Conservation (phyloP, 345 rosid genomes). For the Clarkia xantiana region DNA sequence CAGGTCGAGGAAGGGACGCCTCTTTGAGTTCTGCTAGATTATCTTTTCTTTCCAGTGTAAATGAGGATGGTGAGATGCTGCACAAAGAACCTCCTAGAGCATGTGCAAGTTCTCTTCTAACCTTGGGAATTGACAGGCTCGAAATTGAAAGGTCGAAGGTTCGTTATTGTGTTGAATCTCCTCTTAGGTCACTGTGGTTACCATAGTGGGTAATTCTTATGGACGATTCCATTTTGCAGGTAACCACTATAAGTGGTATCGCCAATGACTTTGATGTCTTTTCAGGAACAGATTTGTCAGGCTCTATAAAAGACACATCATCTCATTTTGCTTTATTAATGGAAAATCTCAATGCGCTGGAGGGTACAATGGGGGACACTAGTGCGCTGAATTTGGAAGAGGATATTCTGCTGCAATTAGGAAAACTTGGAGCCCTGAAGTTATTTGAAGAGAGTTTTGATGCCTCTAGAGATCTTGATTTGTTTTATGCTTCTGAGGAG, state of each 20-base stretch:
- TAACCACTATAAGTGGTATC: slow-evolving; percentile 6
- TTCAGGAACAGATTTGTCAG: slow-evolving; percentile 2
- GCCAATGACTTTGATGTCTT: slow-evolving; percentile 5
- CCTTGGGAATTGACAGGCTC: slow-evolving; percentile 20
- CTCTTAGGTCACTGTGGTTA: background rate
- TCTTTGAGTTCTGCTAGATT: slow-evolving; percentile 22
- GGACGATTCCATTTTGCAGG: slow-evolving; percentile 19
- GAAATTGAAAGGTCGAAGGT: slow-evolving; percentile 30
- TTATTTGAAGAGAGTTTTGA: slow-evolving; percentile 27
- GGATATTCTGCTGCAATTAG: slow-evolving; percentile 48
- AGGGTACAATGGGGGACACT: slow-evolving; percentile 39
- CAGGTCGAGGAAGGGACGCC: slow-evolving; percentile 39
- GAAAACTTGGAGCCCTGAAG: slow-evolving; percentile 53
- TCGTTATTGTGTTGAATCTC: background rate
- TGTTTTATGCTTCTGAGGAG: slow-evolving; percentile 18
- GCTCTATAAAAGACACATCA: slow-evolving; percentile 11
- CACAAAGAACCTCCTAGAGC: slow-evolving; percentile 20
- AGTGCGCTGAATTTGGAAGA: slow-evolving; percentile 35
- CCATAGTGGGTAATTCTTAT: background rate
- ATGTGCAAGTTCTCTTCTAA: slow-evolving; percentile 18
- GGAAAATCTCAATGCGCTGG: slow-evolving; percentile 53
- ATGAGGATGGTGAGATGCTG: slow-evolving; percentile 23
- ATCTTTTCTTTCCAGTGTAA: slow-evolving; percentile 26
- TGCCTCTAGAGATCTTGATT: slow-evolving; percentile 16
- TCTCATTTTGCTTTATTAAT: slow-evolving; percentile 35